Conservation (phyloP, 1,139 yeast genomes). For the Candida pseudocylindracea region DNA sequence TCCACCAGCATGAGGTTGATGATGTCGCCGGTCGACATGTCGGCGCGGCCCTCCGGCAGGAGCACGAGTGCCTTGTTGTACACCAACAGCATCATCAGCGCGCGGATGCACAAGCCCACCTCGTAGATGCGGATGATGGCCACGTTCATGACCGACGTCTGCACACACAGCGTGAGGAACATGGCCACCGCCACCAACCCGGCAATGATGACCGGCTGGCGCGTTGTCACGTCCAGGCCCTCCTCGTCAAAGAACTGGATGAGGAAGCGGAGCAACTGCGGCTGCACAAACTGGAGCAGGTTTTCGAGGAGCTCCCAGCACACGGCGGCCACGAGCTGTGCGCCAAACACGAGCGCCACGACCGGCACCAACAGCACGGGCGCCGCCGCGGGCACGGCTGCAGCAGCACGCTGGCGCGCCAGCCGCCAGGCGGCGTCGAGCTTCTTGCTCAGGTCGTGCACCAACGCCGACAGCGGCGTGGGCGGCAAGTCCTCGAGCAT, state of each 20-base stretch:
- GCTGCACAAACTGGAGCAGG: slow-evolving; percentile 25
- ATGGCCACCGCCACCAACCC: slow-evolving; percentile 24
- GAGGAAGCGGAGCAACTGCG: slow-evolving; percentile 28
- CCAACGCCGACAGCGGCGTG: slow-evolving; percentile 24
- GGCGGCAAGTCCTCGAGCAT: slow-evolving; percentile 30
- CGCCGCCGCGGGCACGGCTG: too few relatives aligned
- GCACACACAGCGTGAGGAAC: slow-evolving; percentile 21
- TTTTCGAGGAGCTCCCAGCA: slow-evolving; percentile 21
- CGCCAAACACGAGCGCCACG: slow-evolving; percentile 24
- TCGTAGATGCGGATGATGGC: slow-evolving; percentile 27
- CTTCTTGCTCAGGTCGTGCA: slow-evolving; percentile 8
- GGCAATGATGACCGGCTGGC: slow-evolving; percentile 23
- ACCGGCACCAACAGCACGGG: slow-evolving; percentile 17
- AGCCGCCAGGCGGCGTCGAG: slow-evolving; percentile 6
- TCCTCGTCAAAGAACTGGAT: slow-evolving; percentile 21
- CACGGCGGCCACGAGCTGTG: slow-evolving; percentile 17
- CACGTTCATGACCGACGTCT: slow-evolving; percentile 26
- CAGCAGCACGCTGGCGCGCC: background rate
- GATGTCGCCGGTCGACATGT: slow-evolving; percentile 31
- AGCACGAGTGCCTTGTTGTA: slow-evolving; percentile 26
- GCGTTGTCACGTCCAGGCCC: background rate
- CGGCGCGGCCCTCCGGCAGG: slow-evolving; percentile 21
- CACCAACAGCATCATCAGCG: slow-evolving; percentile 24
- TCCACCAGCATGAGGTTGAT: slow-evolving; percentile 37
- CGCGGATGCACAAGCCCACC: slow-evolving; percentile 26